These are phyloP conservation scores for Piloderma croceum DNA, from an alignment of 768 basidiomycete genomes.

Conservation along the genomic window DNA sequence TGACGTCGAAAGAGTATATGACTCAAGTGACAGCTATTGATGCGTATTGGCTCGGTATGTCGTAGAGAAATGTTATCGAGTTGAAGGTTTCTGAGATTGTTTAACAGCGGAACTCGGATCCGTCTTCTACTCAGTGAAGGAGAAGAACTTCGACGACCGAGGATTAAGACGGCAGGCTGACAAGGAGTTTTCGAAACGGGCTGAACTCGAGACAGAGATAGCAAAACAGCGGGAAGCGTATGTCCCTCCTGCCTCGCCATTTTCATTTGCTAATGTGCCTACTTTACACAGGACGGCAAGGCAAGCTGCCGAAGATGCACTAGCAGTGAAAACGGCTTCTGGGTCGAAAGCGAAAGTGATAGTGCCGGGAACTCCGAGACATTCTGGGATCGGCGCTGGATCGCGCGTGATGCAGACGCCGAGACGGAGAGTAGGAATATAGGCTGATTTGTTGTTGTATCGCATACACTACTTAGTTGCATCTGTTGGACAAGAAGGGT, in stretches of 20 bases:
- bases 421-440: conserved; percentile 67
- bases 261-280: conserved; percentile 7
- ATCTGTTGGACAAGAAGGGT: not conserved
- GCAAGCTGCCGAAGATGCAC: conserved; percentile 55
- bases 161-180: conserved; percentile 74
- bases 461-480: not conserved
- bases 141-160: conserved; percentile 94
- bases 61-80: not conserved
- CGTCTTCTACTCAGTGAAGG: conserved; percentile 96
- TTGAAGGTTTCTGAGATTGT: conserved; percentile 10
- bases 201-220: conserved; percentile 90
- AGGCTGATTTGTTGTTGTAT: conserved; percentile 11
- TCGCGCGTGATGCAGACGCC: conserved; percentile 69
- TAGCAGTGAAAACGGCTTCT: conserved; percentile 47
- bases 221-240: conserved; percentile 76
- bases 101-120: conserved; percentile 82
- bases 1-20: conserved; percentile 98
- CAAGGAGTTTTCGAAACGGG: conserved; percentile 85
- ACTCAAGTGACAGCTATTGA: conserved; percentile 98
- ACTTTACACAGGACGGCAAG: conserved; percentile 45
- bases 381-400: conserved; percentile 61
- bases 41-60: conserved; percentile 91
- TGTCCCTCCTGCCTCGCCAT: conserved; percentile 10
- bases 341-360: conserved; percentile 60
- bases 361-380: conserved; percentile 76